Evolutionary conservation across 169 alveolate species (phyloP), one percentile per base, ranked within the genome.

Genomic region (Cardiosporidium cionae): DNA sequence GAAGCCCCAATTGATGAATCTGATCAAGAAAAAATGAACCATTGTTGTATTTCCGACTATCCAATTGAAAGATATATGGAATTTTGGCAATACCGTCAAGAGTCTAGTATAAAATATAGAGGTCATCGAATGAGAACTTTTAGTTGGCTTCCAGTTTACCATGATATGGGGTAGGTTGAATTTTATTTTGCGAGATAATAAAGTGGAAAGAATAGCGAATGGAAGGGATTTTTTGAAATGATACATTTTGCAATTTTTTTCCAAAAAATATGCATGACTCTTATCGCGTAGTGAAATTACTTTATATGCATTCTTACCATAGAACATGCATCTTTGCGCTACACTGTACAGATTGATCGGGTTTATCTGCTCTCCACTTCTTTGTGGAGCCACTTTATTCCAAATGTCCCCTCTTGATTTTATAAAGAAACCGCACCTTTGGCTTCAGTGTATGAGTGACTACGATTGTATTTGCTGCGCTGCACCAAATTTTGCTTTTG

Each of bases 401-500:
- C 90, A 81, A 52, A 82, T 85, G 88, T 82, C 89, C 22, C 89
- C 90, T n/a, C 70, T 83, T 35, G 88, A 83, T 71, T 85, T 85
- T 72, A 85, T 85, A n/a, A 65, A 83, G 22, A 71, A 77, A 29
- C 90, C 90, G 9, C 72, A 83, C 58, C 54, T 82, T 7, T 85
- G 90, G 90, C 83, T 85, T 4, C 81, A 82, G 44, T 75, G 80
- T 35, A 78, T 85, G 89, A 74, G 79, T 62, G 73, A 82, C 52
- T 82, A 82, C 65, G 74, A 82, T 9, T 82, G 87, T 72, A 64
- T 72, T 25, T 68, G 74, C 70, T 70, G 86, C 64, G 90, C 84
- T 5, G 90, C 90, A 22, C 90, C 90, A 27, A 85, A 85, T 54
- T 85, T 85, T 69, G 90, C 89, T n/a, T 85, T 82, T 37, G 90